Evolutionary conservation across 2,329 filamentous ascomycete species (phyloP).

Genomic region (Cladobotryum mycophilum): DNA sequence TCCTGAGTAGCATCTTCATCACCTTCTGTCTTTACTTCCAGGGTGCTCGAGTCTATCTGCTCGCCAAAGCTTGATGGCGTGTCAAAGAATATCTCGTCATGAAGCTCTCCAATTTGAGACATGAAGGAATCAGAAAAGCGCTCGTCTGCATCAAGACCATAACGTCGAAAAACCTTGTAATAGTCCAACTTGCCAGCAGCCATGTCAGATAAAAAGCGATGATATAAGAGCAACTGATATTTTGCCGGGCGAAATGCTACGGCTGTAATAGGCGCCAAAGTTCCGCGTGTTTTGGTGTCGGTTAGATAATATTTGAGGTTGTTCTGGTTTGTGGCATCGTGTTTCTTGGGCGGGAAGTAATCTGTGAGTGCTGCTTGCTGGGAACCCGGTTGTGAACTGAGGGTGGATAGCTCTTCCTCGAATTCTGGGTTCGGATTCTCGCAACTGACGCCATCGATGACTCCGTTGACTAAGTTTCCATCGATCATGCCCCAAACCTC

Average conservation of each 20-base stretch:
- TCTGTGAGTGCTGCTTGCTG: constrained; percentile 35
- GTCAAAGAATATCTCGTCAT: constrained; percentile 59
- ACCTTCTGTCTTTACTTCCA: not conserved
- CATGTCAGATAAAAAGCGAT: constrained; percentile 72
- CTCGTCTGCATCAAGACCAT: constrained; percentile 58
- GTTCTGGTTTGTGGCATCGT: not conserved
- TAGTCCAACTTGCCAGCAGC: constrained; percentile 67
- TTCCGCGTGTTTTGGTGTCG: constrained; percentile 80
- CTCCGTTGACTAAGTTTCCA: constrained; percentile 75
- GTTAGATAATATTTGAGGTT: constrained; percentile 59
- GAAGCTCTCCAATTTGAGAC: constrained; percentile 62
- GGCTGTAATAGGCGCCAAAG: constrained; percentile 56
- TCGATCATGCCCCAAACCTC: constrained; percentile 82
- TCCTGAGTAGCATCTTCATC: constrained; percentile 10
- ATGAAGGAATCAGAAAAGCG: constrained; percentile 76
- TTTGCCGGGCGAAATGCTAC: constrained; percentile 69
- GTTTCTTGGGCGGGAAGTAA: constrained; percentile 30
- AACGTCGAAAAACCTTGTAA: constrained; percentile 61
- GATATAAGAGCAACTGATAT: constrained; percentile 87
- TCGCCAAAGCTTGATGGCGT: constrained; percentile 28
- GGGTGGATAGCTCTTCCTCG: constrained; percentile 50
- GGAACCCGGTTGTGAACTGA: constrained; percentile 21
- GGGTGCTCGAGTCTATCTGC: not conserved
- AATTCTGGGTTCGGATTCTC: constrained; percentile 66
- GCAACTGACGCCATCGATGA: constrained; percentile 82